Percentiles rank a stretch among this genome's conserved stretches.
Conservation (phyloP, 768 basidiomycete species). For the Boletus vermiculosoides region DNA sequence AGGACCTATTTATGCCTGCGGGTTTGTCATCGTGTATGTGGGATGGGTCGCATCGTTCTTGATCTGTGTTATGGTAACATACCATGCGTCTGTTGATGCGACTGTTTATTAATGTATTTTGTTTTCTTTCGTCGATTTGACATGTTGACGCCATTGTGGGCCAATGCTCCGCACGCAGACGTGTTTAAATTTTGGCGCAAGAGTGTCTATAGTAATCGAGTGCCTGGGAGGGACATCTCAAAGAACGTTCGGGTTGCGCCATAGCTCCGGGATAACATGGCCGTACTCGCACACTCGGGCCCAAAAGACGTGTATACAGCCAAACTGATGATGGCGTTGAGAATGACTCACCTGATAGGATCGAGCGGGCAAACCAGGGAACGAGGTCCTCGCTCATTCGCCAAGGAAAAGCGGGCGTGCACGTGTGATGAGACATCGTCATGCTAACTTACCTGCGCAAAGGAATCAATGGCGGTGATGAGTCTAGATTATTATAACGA, state of each 20-base stretch:
- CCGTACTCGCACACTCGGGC: too few relatives aligned
- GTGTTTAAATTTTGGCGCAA: neutral
- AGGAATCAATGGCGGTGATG: neutral
- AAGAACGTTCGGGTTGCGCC: neutral
- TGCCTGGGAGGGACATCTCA: neutral
- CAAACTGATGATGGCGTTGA: neutral
- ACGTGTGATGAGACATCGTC: neutral
- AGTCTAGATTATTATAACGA: neutral
- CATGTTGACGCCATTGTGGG: too few relatives aligned
- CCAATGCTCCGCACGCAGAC: too few relatives aligned
- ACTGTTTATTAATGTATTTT: too few relatives aligned
- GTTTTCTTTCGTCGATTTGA: too few relatives aligned
- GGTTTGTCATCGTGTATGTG: neutral
- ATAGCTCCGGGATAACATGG: neutral
- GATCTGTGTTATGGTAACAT: too few relatives aligned
- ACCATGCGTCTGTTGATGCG: too few relatives aligned
- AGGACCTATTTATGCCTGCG: too few relatives aligned
- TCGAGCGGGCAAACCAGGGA: neutral
- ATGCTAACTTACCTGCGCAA: neutral
- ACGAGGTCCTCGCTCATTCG: neutral
- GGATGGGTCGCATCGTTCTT: too few relatives aligned
- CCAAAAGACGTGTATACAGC: too few relatives aligned
- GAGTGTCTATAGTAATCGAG: neutral
- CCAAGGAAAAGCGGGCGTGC: too few relatives aligned
- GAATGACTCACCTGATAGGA: neutral